Evolutionary conservation across 2,329 filamentous ascomycete species (phyloP).

Genomic region (Penicillium aurantiogriseum): DNA sequence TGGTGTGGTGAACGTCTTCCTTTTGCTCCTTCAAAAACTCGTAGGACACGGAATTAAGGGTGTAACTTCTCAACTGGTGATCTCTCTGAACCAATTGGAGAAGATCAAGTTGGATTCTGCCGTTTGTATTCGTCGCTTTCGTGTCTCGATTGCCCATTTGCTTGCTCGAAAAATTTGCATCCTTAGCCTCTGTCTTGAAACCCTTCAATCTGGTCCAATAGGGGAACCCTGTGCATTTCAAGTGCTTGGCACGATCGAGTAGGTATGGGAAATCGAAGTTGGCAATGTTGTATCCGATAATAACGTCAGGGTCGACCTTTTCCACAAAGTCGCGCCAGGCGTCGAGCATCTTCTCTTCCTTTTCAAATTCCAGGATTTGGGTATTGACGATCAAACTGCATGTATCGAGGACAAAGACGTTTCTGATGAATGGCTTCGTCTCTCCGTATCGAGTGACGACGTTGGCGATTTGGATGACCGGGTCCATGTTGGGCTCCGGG

Average conservation of each 20-base stretch:
- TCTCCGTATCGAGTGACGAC: constrained; percentile 94
- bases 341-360: constrained; percentile 86
- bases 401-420: constrained; percentile 91
- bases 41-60: constrained; percentile 90
- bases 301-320: constrained; percentile 90
- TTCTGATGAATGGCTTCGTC: constrained; percentile 89
- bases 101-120: constrained; percentile 85
- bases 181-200: constrained; percentile 67
- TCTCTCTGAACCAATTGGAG: constrained; percentile 94
- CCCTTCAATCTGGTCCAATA: constrained; percentile 80
- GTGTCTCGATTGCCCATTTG: constrained; percentile 97
- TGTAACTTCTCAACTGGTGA: constrained; percentile 93
- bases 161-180: constrained; percentile 91
- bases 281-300: constrained; percentile 97
- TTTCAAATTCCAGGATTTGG: constrained; percentile 78
- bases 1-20: constrained; percentile 97
- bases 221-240: constrained; percentile 77
- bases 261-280: constrained; percentile 99
- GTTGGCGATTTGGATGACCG: constrained; percentile 97
- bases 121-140: constrained; percentile 91
- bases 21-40: constrained; percentile 97
- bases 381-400: constrained; percentile 95
- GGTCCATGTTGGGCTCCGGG: constrained; percentile 85
- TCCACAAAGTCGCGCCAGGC: constrained; percentile 88
- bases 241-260: constrained; percentile 77